These are phyloP conservation scores for Candolleomyces eurysporus DNA, from an alignment of 768 basidiomycete genomes.

Conservation along the genomic window DNA sequence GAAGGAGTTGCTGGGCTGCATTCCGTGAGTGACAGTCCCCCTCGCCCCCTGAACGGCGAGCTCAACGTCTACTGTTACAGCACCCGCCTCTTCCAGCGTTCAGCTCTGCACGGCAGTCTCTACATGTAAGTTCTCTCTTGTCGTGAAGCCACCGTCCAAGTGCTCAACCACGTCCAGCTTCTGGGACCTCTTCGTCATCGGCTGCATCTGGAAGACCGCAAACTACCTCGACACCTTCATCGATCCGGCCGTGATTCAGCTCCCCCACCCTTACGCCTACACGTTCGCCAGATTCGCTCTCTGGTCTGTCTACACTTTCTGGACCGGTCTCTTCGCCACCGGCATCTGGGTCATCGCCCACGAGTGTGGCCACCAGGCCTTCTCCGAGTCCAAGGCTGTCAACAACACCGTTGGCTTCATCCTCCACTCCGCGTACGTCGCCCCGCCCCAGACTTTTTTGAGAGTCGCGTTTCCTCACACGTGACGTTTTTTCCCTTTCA, in stretches of 20 bases:
- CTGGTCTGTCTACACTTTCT: conserved; percentile 83
- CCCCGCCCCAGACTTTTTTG: conserved; percentile 13
- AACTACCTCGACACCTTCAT: conserved; percentile 63
- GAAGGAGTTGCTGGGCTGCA: conserved; percentile 81
- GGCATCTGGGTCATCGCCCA: conserved; percentile 95
- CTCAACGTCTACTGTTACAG: conserved; percentile 31
- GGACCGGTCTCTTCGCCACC: conserved; percentile 81
- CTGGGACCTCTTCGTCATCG: conserved; percentile 75
- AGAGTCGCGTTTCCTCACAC: conserved; percentile 18
- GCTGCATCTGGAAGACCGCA: conserved; percentile 63
- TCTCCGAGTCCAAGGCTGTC: conserved; percentile 86
- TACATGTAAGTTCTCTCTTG: conserved; percentile 60
- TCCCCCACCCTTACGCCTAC: conserved; percentile 64
- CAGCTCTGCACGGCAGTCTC: conserved; percentile 70
- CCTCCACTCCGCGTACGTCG: conserved; percentile 79
- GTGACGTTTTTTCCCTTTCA: conserved; percentile 22
- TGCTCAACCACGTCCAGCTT: conserved; percentile 37
- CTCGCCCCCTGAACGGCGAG: conserved; percentile 2
- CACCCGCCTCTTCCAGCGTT: conserved; percentile 88
- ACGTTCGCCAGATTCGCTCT: conserved; percentile 59
- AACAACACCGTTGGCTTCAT: conserved; percentile 94
- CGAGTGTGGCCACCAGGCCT: conserved; percentile 96
- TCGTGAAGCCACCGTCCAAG: not conserved
- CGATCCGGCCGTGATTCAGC: conserved; percentile 48
- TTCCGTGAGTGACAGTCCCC: conserved; percentile 59